Conservation (phyloP, 192 early-diverging fungal species). For the Coemansia reversa region DNA sequence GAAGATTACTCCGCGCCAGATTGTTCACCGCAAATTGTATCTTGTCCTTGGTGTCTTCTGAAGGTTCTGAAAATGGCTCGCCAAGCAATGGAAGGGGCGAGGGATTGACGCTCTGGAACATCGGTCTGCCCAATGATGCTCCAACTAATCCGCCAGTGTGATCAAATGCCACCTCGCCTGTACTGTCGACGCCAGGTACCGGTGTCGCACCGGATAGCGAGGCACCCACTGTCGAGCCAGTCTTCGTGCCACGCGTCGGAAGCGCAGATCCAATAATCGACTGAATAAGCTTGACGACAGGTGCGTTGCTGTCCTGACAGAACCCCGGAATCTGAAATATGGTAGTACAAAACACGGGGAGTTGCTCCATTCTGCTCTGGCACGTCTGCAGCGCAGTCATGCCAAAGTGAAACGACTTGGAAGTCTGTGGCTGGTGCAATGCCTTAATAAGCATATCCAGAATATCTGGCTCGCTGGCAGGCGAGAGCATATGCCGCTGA, state of each 20-base stretch:
- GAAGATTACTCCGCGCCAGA: slow-evolving; percentile 81
- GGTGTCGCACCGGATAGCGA: slow-evolving; percentile 3
- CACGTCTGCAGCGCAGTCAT: slow-evolving; percentile 83
- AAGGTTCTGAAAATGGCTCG: slow-evolving; percentile 32
- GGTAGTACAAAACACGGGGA: slow-evolving; percentile 85
- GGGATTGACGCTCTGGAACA: slow-evolving; percentile 41
- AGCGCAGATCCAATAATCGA: slow-evolving; percentile 29
- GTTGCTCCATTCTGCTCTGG: slow-evolving; percentile 77
- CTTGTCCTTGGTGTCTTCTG: slow-evolving; percentile 76
- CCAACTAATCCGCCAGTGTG: neutral
- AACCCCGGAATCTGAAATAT: slow-evolving; percentile 83
- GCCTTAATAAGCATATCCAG: slow-evolving; percentile 89
- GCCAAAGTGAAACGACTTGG: slow-evolving; percentile 90
- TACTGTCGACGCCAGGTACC: slow-evolving; percentile 31
- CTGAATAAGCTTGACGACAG: slow-evolving; percentile 41
- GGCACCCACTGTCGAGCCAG: slow-evolving; percentile 16
- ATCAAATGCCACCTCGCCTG: slow-evolving; percentile 21
- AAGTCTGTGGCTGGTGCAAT: slow-evolving; percentile 71
- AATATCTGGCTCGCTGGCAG: slow-evolving; percentile 76
- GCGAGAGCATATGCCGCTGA: slow-evolving; percentile 82
- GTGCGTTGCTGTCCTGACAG: slow-evolving; percentile 58
- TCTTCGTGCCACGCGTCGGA: slow-evolving; percentile 31
- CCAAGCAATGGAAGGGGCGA: slow-evolving; percentile 31
- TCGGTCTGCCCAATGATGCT: neutral
- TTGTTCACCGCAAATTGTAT: slow-evolving; percentile 98